Base-by-base conservation (phyloP, 1,139 yeast genomes). In the Arxiozyma heterogenica region DNA sequence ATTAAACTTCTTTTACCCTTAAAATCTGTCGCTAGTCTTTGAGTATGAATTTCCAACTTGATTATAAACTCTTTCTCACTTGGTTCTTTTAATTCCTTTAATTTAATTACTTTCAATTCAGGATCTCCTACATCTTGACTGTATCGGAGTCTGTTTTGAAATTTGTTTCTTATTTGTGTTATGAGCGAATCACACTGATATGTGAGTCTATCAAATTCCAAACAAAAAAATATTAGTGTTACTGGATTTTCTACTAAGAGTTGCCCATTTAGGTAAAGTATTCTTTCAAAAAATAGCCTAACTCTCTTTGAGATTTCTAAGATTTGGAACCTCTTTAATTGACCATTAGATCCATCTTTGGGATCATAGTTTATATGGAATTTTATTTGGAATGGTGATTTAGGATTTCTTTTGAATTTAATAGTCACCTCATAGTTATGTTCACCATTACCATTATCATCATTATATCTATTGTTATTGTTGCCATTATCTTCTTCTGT, bases 201-300 rank as follows among this genome's bases (percentile, higher is more conserved):
- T 12, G 50, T 39, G 12, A 57, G 20, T 52, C 56, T 52, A 46
- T 57, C 57, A 46, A 49, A 52, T 48, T 57, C 58, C 18, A 34
- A 39, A 2, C 54, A 43, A 44, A 38, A 44, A 47, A 57, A 57
- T 25, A 57, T 27, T 4, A 57, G 22, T 7, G 50, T 45, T 11
- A 45, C 47, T 18, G 47, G 41, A 30, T 45, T 45, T 11, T 27
- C 25, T 45, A 45, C 20, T 12, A 45, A 30, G 12, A 45, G 27
- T 4, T n/a, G n/a, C 11, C 47, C 41, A 18, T 45, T 15, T 1
- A 15, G 9, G 18, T 45, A 45, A 12, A 45, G 30, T 8, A 45
- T 12, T 45, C 47, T 45, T 45, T 45, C 47, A 45, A 45, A 45
- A 17, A 38, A 30, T 11, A 45, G 15, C 20, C 41, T 45, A 20